phyloP scores from a whole-genome alignment of 2,329 filamentous ascomycete species.

The Bimuria novae-zelandiae region DNA sequence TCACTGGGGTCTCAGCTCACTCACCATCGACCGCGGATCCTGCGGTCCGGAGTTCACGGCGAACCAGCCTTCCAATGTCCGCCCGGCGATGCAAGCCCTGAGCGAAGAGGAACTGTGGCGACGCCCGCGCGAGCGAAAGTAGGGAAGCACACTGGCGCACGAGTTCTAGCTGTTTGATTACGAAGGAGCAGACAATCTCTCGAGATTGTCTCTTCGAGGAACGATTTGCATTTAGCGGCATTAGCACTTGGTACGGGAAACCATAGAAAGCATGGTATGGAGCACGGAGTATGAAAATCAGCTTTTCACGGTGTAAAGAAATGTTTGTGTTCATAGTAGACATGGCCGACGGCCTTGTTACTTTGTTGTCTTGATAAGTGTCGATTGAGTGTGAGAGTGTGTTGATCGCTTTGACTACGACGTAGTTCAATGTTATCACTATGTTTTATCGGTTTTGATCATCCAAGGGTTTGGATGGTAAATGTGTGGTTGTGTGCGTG shows the following conservation, averaged over 20 bases:
- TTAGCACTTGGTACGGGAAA: constrained; percentile 5
- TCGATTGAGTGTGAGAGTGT: too few species aligned
- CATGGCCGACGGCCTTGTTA: too few species aligned
- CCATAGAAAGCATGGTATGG: not conserved
- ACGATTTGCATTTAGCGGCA: constrained; percentile 3
- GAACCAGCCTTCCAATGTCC: constrained; percentile 15
- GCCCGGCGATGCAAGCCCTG: constrained; percentile 15
- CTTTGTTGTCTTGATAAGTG: too few species aligned
- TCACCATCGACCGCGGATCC: constrained; percentile 37
- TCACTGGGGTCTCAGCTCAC: constrained; percentile 41
- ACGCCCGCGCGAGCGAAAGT: constrained; percentile 2
- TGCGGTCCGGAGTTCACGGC: constrained; percentile 39
- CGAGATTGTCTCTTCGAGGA: not conserved
- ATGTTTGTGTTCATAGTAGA: not conserved
- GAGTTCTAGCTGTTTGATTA: not conserved
- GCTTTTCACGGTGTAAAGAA: not conserved
- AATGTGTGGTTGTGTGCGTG: too few species aligned
- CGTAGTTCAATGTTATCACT: too few species aligned
- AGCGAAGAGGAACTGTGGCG: constrained; percentile 32
- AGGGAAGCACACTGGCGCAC: not conserved
- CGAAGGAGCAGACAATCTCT: not conserved
- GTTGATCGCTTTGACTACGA: too few species aligned
- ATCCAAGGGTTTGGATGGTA: too few species aligned
- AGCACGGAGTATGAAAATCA: not conserved
- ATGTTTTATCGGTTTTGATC: too few species aligned